phyloP scores from a whole-genome alignment of 768 basidiomycete species.

The Podaxis sp. region DNA sequence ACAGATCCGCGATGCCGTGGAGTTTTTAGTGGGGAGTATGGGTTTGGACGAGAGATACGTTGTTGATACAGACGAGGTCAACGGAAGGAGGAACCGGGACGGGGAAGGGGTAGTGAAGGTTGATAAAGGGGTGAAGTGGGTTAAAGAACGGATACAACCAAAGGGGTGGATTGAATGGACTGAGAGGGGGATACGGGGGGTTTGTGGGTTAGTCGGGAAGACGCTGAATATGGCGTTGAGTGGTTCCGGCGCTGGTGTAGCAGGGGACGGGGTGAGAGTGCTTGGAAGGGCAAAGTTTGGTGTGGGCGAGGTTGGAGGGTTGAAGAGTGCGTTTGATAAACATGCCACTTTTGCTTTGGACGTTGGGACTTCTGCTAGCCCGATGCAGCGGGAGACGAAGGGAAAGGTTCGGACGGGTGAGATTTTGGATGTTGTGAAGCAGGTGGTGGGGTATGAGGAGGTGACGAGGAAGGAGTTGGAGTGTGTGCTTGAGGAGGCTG shows the following conservation, averaged over 20 bases:
- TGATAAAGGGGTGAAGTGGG: constrained; percentile 12
- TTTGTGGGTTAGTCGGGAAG: neutral
- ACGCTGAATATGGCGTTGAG: constrained; percentile 26
- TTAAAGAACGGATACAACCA: constrained; percentile 19
- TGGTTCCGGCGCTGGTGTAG: neutral
- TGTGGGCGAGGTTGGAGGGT: constrained; percentile 35
- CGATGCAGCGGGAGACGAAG: neutral
- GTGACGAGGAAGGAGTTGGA: constrained; percentile 60
- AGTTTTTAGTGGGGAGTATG: constrained; percentile 82
- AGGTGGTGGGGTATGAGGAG: constrained; percentile 54
- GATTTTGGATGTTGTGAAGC: constrained; percentile 38
- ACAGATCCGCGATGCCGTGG: constrained; percentile 56
- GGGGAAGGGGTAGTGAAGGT: neutral
- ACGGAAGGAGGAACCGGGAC: neutral
- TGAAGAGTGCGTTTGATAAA: constrained; percentile 34
- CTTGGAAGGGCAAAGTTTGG: constrained; percentile 42
- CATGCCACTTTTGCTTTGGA: constrained; percentile 19
- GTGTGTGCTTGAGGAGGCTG: constrained; percentile 75
- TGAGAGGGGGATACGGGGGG: constrained; percentile 14
- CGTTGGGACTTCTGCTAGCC: constrained; percentile 1
- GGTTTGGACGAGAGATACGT: constrained; percentile 61
- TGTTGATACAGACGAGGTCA: constrained; percentile 21
- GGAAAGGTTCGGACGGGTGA: constrained; percentile 30
- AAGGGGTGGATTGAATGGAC: constrained; percentile 14
- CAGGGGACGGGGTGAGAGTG: constrained; percentile 14